Conservation (phyloP, 768 basidiomycete genomes). For the Boletus pseudopeckii region DNA sequence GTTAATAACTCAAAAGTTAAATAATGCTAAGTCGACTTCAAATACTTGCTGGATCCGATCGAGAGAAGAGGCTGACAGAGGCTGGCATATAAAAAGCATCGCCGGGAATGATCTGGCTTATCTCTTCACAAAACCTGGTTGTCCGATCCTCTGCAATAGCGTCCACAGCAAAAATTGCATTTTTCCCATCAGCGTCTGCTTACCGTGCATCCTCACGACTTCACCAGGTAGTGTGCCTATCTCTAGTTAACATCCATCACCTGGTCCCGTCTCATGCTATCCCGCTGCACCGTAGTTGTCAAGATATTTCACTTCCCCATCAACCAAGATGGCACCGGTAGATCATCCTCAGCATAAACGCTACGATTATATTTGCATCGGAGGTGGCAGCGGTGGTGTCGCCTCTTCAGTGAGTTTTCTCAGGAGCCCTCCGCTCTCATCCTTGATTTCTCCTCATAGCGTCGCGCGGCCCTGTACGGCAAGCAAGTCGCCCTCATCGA, state of each 20-base stretch:
- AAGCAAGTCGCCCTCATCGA: constrained; percentile 93
- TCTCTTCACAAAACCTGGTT: constrained; percentile 10
- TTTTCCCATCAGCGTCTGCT: constrained; percentile 1
- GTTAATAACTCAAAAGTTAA: not conserved
- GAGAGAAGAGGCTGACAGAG: constrained; percentile 14
- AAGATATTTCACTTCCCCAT: constrained; percentile 41
- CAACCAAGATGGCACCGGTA: constrained; percentile 67
- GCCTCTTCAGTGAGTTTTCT: constrained; percentile 70
- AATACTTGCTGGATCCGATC: not conserved
- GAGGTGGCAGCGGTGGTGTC: constrained; percentile 92
- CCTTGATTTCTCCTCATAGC: constrained; percentile 39
- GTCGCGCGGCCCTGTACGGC: constrained; percentile 88
- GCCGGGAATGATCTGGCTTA: constrained; percentile 10
- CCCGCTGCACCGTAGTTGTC: constrained; percentile 37
- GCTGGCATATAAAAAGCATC: constrained; percentile 17
- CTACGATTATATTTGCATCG: constrained; percentile 86
- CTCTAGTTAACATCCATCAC: not conserved
- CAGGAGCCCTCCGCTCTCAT: not conserved
- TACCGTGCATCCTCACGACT: constrained; percentile 20
- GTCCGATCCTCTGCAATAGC: constrained; percentile 3
- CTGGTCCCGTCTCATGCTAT: not conserved
- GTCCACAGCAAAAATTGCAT: constrained; percentile 13
- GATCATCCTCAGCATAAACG: constrained; percentile 58
- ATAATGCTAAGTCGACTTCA: too few relatives aligned
- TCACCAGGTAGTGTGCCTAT: constrained; percentile 21